Conservation (phyloP, 1,139 yeast species). For the Debaryomyces nepalensis region DNA sequence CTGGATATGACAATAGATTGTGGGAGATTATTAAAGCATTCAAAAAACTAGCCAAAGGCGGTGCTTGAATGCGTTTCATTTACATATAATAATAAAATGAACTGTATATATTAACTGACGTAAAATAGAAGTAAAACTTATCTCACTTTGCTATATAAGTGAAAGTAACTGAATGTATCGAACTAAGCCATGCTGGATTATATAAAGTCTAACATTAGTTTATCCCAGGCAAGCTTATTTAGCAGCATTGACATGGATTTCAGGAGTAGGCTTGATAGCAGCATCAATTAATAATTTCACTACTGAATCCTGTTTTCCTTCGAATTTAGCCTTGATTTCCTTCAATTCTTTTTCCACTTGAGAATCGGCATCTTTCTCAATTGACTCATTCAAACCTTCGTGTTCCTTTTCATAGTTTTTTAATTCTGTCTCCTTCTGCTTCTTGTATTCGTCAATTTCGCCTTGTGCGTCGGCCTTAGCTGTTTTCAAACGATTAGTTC, state of each 20-base stretch:
- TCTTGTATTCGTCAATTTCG: constrained; percentile 87
- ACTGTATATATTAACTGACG: constrained; percentile 9
- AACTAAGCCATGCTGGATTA: background rate
- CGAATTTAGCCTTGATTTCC: constrained; percentile 64
- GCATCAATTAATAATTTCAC: constrained; percentile 80
- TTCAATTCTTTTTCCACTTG: constrained; percentile 62
- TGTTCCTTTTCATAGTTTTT: constrained; percentile 70
- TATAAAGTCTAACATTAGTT: background rate
- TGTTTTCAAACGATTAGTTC: constrained; percentile 87
- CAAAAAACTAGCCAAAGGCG: constrained; percentile 45
- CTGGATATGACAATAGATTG: constrained; percentile 78
- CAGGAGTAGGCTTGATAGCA: constrained; percentile 78
- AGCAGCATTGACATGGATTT: constrained; percentile 76
- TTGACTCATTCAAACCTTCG: constrained; percentile 66
- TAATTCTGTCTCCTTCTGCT: constrained; percentile 83
- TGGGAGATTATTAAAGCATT: constrained; percentile 63
- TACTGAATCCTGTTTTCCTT: constrained; percentile 67
- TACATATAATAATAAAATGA: background rate
- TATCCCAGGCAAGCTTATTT: constrained; percentile 5
- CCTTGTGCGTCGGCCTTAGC: constrained; percentile 92
- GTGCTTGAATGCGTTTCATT: constrained; percentile 15
- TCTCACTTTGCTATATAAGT: no score
- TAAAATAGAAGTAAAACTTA: constrained; percentile 10
- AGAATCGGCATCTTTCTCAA: constrained; percentile 74
- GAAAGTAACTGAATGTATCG: constrained; percentile 1